phyloP scores from a whole-genome alignment of 2,329 filamentous ascomycete genomes.

The Alternaria conjuncta region DNA sequence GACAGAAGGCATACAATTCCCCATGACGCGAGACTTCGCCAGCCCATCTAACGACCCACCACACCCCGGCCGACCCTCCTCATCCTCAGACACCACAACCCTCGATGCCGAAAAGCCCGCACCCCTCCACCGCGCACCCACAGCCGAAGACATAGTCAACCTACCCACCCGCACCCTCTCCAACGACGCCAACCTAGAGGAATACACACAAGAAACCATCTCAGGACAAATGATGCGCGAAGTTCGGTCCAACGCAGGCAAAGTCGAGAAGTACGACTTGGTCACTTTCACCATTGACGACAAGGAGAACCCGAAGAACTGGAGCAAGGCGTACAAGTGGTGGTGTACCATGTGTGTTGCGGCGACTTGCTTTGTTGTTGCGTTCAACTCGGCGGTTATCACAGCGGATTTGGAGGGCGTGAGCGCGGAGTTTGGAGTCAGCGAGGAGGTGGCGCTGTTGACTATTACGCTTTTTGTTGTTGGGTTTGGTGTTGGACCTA shows the following conservation, averaged over 20 bases:
- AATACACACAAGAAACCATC: slow-evolving; percentile 69
- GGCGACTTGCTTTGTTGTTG: slow-evolving; percentile 55
- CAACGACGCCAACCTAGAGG: slow-evolving; percentile 61
- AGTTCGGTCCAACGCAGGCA: slow-evolving; percentile 61
- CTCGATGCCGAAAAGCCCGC: slow-evolving; percentile 14
- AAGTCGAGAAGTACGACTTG: slow-evolving; percentile 62
- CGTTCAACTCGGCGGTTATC: slow-evolving; percentile 71
- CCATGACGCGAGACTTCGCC: slow-evolving; percentile 21
- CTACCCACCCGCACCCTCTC: slow-evolving; percentile 71
- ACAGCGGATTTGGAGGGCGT: slow-evolving; percentile 76
- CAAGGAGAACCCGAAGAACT: slow-evolving; percentile 84
- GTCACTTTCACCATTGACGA: slow-evolving; percentile 76
- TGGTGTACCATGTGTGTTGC: slow-evolving; percentile 82
- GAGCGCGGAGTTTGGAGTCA: slow-evolving; percentile 68
- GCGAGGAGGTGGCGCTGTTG: slow-evolving; percentile 74
- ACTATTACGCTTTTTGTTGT: slow-evolving; percentile 79
- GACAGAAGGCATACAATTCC: slow-evolving; percentile 19
- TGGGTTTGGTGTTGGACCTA: slow-evolving; percentile 80
- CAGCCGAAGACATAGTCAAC: slow-evolving; percentile 57
- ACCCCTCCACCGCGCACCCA: slow-evolving; percentile 28
- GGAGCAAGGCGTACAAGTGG: slow-evolving; percentile 80
- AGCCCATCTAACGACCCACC: background rate
- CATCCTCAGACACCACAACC: slow-evolving; percentile 17
- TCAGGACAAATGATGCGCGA: slow-evolving; percentile 66
- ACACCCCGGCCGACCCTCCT: slow-evolving; percentile 17